Percentiles rank a stretch among this genome's conserved stretches.
phyloP scores from a whole-genome alignment of 495 filamentous ascomycete genomes.

The Venustampulla echinocandica region DNA sequence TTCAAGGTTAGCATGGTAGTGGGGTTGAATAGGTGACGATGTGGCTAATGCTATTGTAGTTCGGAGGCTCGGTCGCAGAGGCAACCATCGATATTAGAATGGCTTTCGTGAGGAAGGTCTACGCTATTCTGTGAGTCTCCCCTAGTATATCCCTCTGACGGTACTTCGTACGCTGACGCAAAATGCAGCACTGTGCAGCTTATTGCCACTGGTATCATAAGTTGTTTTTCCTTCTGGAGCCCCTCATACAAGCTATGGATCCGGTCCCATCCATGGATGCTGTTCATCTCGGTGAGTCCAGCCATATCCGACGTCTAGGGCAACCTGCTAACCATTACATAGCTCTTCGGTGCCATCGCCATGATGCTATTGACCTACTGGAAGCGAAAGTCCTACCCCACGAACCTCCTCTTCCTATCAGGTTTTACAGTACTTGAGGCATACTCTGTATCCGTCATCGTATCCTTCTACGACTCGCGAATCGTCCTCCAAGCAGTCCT shows the following conservation, averaged over 20 bases:
- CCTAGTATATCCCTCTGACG: background rate
- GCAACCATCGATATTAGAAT: conserved; percentile 92
- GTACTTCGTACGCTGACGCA: conserved; percentile 25
- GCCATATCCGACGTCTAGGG: background rate
- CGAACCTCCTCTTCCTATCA: conserved; percentile 85
- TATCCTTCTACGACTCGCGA: conserved; percentile 70
- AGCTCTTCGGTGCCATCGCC: conserved; percentile 15
- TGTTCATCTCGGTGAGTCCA: conserved; percentile 61
- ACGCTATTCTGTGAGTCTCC: conserved; percentile 70
- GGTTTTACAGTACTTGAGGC: conserved; percentile 90
- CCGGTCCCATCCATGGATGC: conserved; percentile 70
- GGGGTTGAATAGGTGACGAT: background rate
- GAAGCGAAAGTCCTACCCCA: conserved; percentile 96
- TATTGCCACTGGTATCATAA: conserved; percentile 70
- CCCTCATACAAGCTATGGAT: conserved; percentile 76
- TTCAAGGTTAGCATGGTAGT: conserved; percentile 60
- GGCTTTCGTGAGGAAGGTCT: conserved; percentile 94
- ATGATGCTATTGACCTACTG: conserved; percentile 70
- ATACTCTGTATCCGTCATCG: conserved; percentile 85
- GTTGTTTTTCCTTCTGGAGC: conserved; percentile 79
- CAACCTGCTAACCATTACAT: conserved; percentile 4
- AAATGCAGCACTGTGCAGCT: conserved; percentile 72
- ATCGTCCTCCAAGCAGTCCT: conserved; percentile 87
- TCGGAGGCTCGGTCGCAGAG: conserved; percentile 84
- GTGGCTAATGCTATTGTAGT: conserved; percentile 38